Evolutionary conservation across 495 filamentous ascomycete species (phyloP), one percentile per base, ranked within the genome.

Genomic region (Oidiodendron maius): DNA sequence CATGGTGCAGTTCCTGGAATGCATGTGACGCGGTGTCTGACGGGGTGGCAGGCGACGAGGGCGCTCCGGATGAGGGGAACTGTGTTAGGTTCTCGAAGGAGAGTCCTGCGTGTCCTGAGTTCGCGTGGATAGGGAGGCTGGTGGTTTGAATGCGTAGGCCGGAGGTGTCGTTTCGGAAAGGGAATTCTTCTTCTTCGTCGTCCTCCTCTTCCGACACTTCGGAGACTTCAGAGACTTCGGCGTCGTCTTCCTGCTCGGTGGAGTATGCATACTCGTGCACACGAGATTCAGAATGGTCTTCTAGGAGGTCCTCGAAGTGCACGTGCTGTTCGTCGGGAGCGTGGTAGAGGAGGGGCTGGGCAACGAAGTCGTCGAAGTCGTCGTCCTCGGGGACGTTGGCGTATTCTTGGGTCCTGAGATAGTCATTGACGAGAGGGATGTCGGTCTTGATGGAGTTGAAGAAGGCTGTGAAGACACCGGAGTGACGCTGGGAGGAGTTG

Each of bases 51-150:
- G 44, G 53, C 1, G 44, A 30, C 4, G 46, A 50, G 16, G 38
- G 28, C 12, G 17, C 42, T 54, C 43, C n/a, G 47, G 51, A n/a
- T 48, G 36, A 18, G 51, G 42, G 39, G 51, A 43, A 8, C 41
- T 26, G 12, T 12, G n/a, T n/a, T n/a, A n/a, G n/a, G n/a, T n/a
- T n/a, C 15, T 48, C 53, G 34, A 53, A 51, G 0, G 44, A 36
- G n/a, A 50, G 50, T 8, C 49, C 32, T 1, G 49, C 52, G 35
- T 52, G 44, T 10, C 44, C 45, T 9, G 54, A 52, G 20, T 52
- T 32, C 1, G 54, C 46, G n/a, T 40, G 44, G 30, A 46, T 44
- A 17, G 51, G 48, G 21, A 44, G n/a, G n/a, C n/a, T n/a, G n/a
- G n/a, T n/a, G n/a, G n/a, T n/a, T n/a, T n/a, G n/a, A n/a, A n/a